Conservation (phyloP, 108 stramenopile species). For the Skeletonema costatum region DNA sequence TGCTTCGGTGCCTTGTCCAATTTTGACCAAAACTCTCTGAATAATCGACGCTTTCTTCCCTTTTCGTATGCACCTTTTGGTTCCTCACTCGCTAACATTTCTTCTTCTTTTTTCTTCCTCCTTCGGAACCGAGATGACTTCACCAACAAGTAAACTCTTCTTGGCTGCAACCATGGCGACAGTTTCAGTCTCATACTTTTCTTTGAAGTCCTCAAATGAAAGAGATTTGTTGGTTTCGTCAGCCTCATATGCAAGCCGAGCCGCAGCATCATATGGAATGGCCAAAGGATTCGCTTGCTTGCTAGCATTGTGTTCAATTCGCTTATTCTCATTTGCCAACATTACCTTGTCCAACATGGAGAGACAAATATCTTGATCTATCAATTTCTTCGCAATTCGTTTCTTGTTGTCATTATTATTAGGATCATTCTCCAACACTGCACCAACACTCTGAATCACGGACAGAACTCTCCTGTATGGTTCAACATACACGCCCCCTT, state of each 20-base stretch:
- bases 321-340: slow-evolving; percentile 38
- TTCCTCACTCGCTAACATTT: not conserved
- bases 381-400: slow-evolving; percentile 62
- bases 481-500: slow-evolving; percentile 68
- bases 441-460: slow-evolving; percentile 80
- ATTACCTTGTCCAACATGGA: slow-evolving; percentile 80
- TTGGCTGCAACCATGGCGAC: slow-evolving; percentile 27
- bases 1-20: slow-evolving; percentile 1
- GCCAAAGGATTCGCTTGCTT: slow-evolving; percentile 1
- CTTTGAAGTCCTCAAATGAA: slow-evolving; percentile 29
- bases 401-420: slow-evolving; percentile 29
- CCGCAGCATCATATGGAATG: slow-evolving; percentile 21
- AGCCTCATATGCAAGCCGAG: slow-evolving; percentile 30
- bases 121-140: not conserved
- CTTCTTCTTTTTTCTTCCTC: slow-evolving; percentile 20
- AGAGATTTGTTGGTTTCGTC: slow-evolving; percentile 24
- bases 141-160: slow-evolving; percentile 15
- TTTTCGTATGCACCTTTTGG: slow-evolving; percentile 15
- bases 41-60: slow-evolving; percentile 12
- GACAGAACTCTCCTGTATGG: slow-evolving; percentile 67
- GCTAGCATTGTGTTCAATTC: not conserved
- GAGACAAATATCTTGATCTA: slow-evolving; percentile 83
- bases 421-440: slow-evolving; percentile 55
- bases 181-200: slow-evolving; percentile 22
- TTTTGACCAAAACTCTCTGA: slow-evolving; percentile 9